Percentiles rank a stretch among this genome's conserved stretches.
Evolutionary conservation across 2,329 filamentous ascomycete genomes (phyloP).

Genomic region (Dichotomopilus funicola): DNA sequence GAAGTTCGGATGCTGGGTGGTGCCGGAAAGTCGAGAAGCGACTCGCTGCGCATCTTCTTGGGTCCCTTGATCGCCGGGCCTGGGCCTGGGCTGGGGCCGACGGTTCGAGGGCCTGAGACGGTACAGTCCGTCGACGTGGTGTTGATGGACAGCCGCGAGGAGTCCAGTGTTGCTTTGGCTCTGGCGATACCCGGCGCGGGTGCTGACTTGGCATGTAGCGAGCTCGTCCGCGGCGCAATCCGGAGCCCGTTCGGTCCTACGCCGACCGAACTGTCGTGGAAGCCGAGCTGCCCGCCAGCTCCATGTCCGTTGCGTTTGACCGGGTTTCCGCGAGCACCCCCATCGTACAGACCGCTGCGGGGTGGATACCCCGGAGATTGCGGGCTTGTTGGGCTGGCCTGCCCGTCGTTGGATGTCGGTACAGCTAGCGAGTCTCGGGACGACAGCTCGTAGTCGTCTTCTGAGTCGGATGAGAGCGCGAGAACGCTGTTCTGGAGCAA

Average conservation of each 20-base stretch:
- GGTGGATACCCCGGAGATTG: slow-evolving; percentile 19
- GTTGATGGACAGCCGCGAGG: slow-evolving; percentile 33
- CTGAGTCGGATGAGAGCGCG: slow-evolving; percentile 52
- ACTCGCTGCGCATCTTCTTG: slow-evolving; percentile 18
- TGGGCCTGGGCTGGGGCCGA: slow-evolving; percentile 26
- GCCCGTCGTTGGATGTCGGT: slow-evolving; percentile 23
- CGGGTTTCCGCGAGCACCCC: slow-evolving; percentile 23
- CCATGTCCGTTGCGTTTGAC: slow-evolving; percentile 36
- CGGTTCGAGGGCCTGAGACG: slow-evolving; percentile 28
- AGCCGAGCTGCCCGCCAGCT: slow-evolving; percentile 33
- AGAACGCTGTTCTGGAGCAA: slow-evolving; percentile 50
- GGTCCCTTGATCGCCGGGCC: slow-evolving; percentile 35
- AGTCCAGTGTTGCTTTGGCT: slow-evolving; percentile 4
- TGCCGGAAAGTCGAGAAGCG: slow-evolving; percentile 19
- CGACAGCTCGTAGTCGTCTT: slow-evolving; percentile 36
- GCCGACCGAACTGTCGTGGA: slow-evolving; percentile 24
- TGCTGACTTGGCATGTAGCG: slow-evolving; percentile 21
- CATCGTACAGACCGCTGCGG: slow-evolving; percentile 10
- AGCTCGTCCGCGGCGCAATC: slow-evolving; percentile 27
- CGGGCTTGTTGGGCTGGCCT: slow-evolving; percentile 21
- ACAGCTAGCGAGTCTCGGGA: slow-evolving; percentile 31
- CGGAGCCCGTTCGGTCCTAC: slow-evolving; percentile 14
- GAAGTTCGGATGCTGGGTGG: slow-evolving; percentile 18
- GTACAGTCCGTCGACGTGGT: slow-evolving; percentile 34
- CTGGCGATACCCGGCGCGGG: slow-evolving; percentile 6